Conservation (phyloP, 2,329 filamentous ascomycete species). For the Pseudopyrenochaeta lycopersici region DNA sequence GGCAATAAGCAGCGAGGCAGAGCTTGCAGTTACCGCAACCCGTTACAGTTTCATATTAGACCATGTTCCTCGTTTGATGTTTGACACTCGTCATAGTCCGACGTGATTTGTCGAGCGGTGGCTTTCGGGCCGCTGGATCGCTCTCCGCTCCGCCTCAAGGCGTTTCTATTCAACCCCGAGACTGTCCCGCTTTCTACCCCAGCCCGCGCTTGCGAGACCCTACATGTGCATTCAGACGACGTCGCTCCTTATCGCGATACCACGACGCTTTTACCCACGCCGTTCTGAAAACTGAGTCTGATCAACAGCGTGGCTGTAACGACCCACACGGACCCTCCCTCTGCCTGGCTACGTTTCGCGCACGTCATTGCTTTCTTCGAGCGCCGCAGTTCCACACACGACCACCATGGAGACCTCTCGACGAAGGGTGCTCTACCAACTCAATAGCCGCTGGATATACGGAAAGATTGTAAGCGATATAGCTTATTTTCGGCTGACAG, state of each 20-base stretch:
- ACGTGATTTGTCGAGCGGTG: constrained; percentile 16
- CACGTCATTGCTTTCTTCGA: constrained; percentile 40
- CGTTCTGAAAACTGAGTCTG: not conserved
- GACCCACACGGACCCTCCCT: constrained; percentile 26
- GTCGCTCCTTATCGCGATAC: constrained; percentile 9
- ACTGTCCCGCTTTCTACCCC: constrained; percentile 16
- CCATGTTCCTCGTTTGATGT: constrained; percentile 8
- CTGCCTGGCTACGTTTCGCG: constrained; percentile 26
- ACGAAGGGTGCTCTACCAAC: constrained; percentile 69
- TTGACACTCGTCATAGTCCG: constrained; percentile 24
- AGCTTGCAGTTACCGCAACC: not conserved
- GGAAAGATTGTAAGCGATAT: constrained; percentile 70
- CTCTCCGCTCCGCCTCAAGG: constrained; percentile 27
- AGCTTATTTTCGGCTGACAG: not conserved
- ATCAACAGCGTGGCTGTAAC: constrained; percentile 16
- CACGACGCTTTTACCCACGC: constrained; percentile 7
- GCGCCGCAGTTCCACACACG: constrained; percentile 25
- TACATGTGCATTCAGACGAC: constrained; percentile 17
- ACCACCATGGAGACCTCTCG: constrained; percentile 52
- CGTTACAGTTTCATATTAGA: not conserved
- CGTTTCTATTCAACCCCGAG: constrained; percentile 1
- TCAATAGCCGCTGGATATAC: constrained; percentile 78
- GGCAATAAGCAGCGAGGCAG: not conserved
- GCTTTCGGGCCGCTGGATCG: constrained; percentile 17
- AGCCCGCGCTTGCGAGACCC: constrained; percentile 22